Evolutionary conservation across 345 rosid species (phyloP), one percentile per base, ranked within the genome.

Genomic region (Isatis tinctoria): DNA sequence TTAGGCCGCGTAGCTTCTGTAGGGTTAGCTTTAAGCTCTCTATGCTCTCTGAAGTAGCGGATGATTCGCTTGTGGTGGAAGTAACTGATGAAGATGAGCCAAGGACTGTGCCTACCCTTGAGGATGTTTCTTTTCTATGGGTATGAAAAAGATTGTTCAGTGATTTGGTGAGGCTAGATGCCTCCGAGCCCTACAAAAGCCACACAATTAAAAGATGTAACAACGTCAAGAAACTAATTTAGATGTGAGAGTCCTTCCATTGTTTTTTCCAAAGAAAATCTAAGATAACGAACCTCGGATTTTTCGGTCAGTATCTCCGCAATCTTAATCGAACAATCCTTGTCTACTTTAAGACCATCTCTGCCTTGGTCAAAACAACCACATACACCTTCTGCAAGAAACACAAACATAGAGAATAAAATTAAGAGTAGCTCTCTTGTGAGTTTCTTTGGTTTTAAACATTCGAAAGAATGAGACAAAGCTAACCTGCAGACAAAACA

Each of bases 401-500:
- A 62, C 44, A 43, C 13, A 69, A 53, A 52, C 11, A 61, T 43
- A 69, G 64, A 61, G n/a, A 67, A 60, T 6, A 60, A 18, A 52
- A 41, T 1, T 30, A 32, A 60, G 57, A 60, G n/a, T n/a, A n/a
- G n/a, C n/a, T 30, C 62, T 61, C 13, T 12, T 22, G 58, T 69
- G 69, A n/a, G 18, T 51, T 61, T 53, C 14, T 74, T 67, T 35
- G n/a, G 36, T 65, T 52, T 10, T 6, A 5, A 27, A 44, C 8
- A 57, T 56, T 35, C 24, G 48, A 53, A 28, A 74, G 11, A 48
- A 59, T 37, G 27, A 68, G 57, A 2, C 4, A 20, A 60, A 51
- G 11, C 74, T 68, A 75, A 75, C 79, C 70, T 75, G 58, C 39
- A 69, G 79, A n/a, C n/a, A n/a, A n/a, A n/a, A n/a, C n/a, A n/a